Percentiles rank a stretch among this genome's conserved stretches.
Conservation (phyloP, 2,329 filamentous ascomycete genomes). For the Fusarium oxysporum region DNA sequence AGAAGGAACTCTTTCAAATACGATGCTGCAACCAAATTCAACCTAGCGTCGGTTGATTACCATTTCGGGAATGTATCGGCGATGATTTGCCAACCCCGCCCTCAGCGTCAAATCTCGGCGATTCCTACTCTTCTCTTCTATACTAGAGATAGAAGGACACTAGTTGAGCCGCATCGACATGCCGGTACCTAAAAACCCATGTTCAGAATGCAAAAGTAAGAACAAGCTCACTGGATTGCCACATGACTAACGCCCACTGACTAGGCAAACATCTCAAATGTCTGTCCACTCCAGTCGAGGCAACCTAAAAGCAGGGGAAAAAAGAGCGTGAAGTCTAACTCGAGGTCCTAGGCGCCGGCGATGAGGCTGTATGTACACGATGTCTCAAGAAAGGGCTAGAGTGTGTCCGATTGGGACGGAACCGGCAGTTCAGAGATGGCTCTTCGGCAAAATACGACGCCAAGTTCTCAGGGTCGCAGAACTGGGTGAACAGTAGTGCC, state of each 20-base stretch:
- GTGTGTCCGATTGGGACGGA: constrained; percentile 21
- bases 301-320: no score
- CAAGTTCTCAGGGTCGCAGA: constrained; percentile 35
- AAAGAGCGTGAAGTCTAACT: fast-evolving
- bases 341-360: constrained; percentile 17
- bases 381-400: constrained; percentile 25
- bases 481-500: constrained; percentile 37
- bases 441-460: constrained; percentile 41
- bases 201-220: constrained; percentile 36
- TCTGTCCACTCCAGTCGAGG: background rate
- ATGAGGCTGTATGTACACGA: constrained; percentile 1
- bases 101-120: background rate
- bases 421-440: constrained; percentile 29
- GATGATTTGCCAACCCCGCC: background rate
- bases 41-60: background rate
- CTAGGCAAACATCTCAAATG: constrained; percentile 42
- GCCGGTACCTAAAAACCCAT: constrained; percentile 30
- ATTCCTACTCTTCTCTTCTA: background rate
- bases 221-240: no score
- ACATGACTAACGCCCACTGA: background rate
- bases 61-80: background rate
- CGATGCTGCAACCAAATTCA: no score
- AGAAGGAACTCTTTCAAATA: no score
- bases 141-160: fast-evolving
- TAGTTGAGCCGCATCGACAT: background rate